phyloP scores from a whole-genome alignment of 2,329 filamentous ascomycete genomes.

The Alternaria alternata region DNA sequence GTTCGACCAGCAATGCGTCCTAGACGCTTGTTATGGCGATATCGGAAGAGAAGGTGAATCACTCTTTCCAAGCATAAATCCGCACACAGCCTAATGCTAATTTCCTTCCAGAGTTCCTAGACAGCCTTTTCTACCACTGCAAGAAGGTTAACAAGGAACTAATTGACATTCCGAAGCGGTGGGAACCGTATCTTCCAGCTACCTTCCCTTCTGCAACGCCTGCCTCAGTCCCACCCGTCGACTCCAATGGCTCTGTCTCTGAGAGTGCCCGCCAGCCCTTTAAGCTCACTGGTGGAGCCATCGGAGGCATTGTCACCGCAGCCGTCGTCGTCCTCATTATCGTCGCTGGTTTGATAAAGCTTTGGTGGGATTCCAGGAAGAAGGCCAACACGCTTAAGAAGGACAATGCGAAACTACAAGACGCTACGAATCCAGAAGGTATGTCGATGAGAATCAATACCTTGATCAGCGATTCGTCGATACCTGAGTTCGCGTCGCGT shows the following conservation, averaged over 20 bases:
- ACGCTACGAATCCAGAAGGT: slow-evolving; percentile 11
- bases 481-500: neutral
- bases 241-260: neutral
- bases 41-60: slow-evolving; percentile 17
- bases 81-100: neutral
- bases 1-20: slow-evolving; percentile 24
- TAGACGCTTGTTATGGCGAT: slow-evolving; percentile 20
- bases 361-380: slow-evolving; percentile 14
- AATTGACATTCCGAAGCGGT: slow-evolving; percentile 17
- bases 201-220: neutral
- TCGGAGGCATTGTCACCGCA: neutral
- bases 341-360: slow-evolving; percentile 4
- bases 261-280: neutral
- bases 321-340: neutral
- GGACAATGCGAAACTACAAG: slow-evolving; percentile 11
- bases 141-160: slow-evolving; percentile 3
- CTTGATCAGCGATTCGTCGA: neutral
- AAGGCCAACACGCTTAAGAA: slow-evolving; percentile 15
- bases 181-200: slow-evolving; percentile 21
- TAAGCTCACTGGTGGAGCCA: neutral
- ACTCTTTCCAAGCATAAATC: neutral
- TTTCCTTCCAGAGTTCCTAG: slow-evolving; percentile 20
- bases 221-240: neutral
- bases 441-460: slow-evolving; percentile 16
- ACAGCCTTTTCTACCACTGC: slow-evolving; percentile 20